Percentiles rank a stretch among this genome's conserved stretches.
Conservation (phyloP, 257 asterid species). For the Knoxia roxburghii region DNA sequence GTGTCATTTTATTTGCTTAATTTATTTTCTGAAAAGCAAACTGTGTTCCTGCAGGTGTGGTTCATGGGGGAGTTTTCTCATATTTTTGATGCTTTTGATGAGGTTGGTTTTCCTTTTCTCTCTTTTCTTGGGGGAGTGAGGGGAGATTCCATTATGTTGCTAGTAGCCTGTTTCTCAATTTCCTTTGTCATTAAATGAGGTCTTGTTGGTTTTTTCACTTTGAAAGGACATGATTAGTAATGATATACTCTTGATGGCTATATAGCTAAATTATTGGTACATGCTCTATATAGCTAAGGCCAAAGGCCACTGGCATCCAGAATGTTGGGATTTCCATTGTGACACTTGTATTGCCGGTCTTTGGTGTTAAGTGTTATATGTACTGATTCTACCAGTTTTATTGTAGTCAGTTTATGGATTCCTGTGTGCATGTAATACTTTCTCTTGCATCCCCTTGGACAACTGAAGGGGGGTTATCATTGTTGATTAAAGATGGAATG, state of each 20-base stretch:
- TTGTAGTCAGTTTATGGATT: not conserved
- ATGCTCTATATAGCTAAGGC: not conserved
- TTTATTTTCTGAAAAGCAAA: too few relatives aligned
- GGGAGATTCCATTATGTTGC: too few relatives aligned
- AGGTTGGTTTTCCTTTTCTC: conserved; percentile 46
- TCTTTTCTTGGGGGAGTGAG: too few relatives aligned
- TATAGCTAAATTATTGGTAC: not conserved
- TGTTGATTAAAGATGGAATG: not conserved
- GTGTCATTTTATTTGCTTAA: not conserved
- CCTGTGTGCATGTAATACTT: not conserved
- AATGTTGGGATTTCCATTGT: not conserved
- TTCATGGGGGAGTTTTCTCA: conserved; percentile 89
- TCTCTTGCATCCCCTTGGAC: not conserved
- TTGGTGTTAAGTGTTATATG: too few relatives aligned
- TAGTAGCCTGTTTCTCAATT: not conserved
- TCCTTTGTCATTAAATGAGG: too few relatives aligned
- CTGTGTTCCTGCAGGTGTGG: conserved; percentile 69
- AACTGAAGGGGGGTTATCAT: not conserved
- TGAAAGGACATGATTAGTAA: not conserved
- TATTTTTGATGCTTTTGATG: conserved; percentile 63
- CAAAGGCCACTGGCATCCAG: not conserved
- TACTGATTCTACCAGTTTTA: not conserved
- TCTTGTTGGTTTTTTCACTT: not conserved
- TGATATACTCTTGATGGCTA: not conserved
- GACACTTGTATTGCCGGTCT: not conserved